These are phyloP conservation scores for Saccharata proteae DNA, from an alignment of 2,329 filamentous ascomycete species.

Conservation along the genomic window DNA sequence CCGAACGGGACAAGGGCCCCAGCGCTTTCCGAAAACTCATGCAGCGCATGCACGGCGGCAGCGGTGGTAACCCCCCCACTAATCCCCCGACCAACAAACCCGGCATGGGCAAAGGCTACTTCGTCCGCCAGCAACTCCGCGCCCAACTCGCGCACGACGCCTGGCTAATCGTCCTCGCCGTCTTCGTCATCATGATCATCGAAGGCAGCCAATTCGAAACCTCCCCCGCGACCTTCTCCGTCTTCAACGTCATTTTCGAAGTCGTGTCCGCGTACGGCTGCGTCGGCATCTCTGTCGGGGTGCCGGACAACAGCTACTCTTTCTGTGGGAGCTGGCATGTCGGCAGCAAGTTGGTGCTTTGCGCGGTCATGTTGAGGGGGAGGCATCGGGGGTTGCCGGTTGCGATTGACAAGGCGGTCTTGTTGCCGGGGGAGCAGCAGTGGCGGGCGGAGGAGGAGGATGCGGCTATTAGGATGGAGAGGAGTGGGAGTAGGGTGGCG, in stretches of 20 bases:
- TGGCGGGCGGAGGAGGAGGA: constrained; percentile 22
- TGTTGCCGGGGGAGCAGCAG: constrained; percentile 23
- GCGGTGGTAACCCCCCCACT: too few relatives aligned
- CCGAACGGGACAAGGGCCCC: too few relatives aligned
- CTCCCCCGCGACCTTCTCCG: constrained; percentile 24
- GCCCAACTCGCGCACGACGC: constrained; percentile 35
- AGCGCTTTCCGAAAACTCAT: too few relatives aligned
- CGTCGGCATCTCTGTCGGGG: constrained; percentile 35
- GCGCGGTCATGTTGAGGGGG: constrained; percentile 44
- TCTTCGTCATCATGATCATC: constrained; percentile 35
- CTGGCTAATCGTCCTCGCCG: constrained; percentile 33
- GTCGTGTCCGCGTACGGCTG: constrained; percentile 25
- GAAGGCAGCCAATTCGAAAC: constrained; percentile 24
- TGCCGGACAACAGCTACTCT: constrained; percentile 31
- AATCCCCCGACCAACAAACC: too few relatives aligned
- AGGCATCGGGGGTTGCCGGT: constrained; percentile 44
- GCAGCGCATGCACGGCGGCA: too few relatives aligned
- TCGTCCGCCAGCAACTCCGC: constrained; percentile 31
- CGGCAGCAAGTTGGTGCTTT: constrained; percentile 42
- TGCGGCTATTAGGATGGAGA: constrained; percentile 13
- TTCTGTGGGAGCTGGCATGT: constrained; percentile 38
- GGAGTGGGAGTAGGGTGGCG: constrained; percentile 2
- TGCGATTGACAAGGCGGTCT: constrained; percentile 37
- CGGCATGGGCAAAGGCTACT: too few relatives aligned
- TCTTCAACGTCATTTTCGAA: constrained; percentile 37